phyloP scores from a whole-genome alignment of 257 asterid genomes.

The Petunia axillaris region DNA sequence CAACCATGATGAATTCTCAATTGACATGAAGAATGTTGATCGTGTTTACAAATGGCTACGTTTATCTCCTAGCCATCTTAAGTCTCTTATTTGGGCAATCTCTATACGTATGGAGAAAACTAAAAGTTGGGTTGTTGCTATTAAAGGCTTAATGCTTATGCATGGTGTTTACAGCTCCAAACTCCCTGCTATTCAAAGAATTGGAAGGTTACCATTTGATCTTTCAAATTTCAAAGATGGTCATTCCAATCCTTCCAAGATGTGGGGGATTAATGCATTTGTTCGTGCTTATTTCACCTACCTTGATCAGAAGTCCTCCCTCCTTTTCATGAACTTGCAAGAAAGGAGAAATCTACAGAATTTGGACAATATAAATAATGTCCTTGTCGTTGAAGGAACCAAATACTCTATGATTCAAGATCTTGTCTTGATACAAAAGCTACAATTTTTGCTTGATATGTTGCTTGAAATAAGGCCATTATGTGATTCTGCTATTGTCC shows the following conservation, averaged over 20 bases:
- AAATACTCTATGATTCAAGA: constrained; percentile 42
- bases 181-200: constrained; percentile 45
- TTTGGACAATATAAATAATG: not conserved
- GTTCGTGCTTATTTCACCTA: constrained; percentile 71
- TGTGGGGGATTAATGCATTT: constrained; percentile 61
- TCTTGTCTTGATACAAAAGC: constrained; percentile 48
- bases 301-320: constrained; percentile 71
- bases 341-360: constrained; percentile 30
- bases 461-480: constrained; percentile 63
- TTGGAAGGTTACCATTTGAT: constrained; percentile 87
- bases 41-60: constrained; percentile 69
- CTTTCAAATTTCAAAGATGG: constrained; percentile 65
- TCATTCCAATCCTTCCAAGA: constrained; percentile 32
- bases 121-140: constrained; percentile 65
- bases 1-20: constrained; percentile 49
- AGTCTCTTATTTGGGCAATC: constrained; percentile 68
- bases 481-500: constrained; percentile 43
- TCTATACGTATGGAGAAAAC: constrained; percentile 64
- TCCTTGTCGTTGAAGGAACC: not conserved
- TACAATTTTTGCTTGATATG: constrained; percentile 62
- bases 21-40: constrained; percentile 53
- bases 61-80: constrained; percentile 60
- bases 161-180: constrained; percentile 55
- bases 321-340: constrained; percentile 40
- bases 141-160: constrained; percentile 71